These are phyloP conservation scores for Lycium barbarum DNA, from an alignment of 257 asterid genomes.

Conservation along the genomic window DNA sequence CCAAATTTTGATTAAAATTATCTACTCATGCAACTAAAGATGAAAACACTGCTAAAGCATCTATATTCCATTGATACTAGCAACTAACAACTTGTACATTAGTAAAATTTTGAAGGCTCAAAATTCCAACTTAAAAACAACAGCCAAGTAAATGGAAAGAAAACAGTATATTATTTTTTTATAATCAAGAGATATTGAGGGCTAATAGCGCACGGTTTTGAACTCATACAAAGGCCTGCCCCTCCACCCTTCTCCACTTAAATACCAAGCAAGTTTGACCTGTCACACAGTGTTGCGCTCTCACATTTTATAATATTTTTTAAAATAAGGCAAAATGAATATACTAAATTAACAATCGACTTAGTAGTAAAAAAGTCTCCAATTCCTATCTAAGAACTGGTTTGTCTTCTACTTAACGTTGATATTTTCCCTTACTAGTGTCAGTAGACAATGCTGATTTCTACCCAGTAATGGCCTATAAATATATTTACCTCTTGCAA, in stretches of 20 bases:
- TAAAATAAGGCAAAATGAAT: background rate
- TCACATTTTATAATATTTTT: background rate
- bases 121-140: conserved; percentile 10
- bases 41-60: background rate
- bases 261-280: background rate
- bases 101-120: background rate
- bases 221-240: background rate
- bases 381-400: background rate
- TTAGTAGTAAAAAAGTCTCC: background rate
- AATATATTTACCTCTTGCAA: background rate
- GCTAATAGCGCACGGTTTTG: background rate
- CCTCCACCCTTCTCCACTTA: background rate
- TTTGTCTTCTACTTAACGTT: background rate
- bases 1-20: conserved; percentile 12
- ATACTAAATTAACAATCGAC: background rate
- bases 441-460: background rate
- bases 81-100: background rate
- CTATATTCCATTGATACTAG: background rate
- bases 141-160: background rate
- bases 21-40: conserved; percentile 4
- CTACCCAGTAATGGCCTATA: background rate
- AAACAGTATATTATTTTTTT: background rate
- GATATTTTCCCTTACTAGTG: background rate
- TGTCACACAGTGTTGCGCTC: background rate
- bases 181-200: background rate